These are phyloP conservation scores for Podila epigama DNA, from an alignment of 192 early-diverging fungal genomes.

Conservation along the genomic window DNA sequence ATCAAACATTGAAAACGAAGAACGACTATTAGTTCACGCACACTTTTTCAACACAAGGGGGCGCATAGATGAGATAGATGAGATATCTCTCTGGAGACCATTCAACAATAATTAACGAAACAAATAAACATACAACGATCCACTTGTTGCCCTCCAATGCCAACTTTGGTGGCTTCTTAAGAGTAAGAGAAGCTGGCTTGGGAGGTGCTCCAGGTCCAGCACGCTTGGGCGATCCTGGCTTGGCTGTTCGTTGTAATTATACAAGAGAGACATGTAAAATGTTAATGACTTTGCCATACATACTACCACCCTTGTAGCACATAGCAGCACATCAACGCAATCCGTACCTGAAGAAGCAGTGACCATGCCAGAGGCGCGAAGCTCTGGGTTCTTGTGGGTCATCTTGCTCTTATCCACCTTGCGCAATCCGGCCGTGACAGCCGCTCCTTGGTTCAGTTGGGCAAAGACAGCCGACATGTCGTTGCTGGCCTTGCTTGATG, in stretches of 20 bases:
- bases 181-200: slow-evolving; percentile 60
- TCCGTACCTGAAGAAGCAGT: slow-evolving; percentile 21
- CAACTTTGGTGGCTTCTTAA: slow-evolving; percentile 80
- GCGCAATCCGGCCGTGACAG: slow-evolving; percentile 79
- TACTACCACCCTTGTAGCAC: background rate
- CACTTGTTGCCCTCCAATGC: slow-evolving; percentile 92
- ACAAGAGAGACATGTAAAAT: background rate
- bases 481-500: slow-evolving; percentile 20
- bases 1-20: slow-evolving; percentile 3
- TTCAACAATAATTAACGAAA: background rate
- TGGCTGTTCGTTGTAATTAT: slow-evolving; percentile 1
- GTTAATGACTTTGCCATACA: background rate
- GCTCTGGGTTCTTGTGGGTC: slow-evolving; percentile 98
- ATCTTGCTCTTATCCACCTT: slow-evolving; percentile 96
- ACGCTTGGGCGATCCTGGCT: slow-evolving; percentile 47
- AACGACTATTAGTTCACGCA: background rate
- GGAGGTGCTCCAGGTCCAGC: slow-evolving; percentile 61
- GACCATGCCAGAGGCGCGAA: slow-evolving; percentile 76
- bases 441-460: slow-evolving; percentile 82
- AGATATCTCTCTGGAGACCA: background rate
- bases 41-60: background rate
- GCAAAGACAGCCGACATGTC: slow-evolving; percentile 79
- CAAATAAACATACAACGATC: slow-evolving; percentile 64
- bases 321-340: background rate
- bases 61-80: background rate